Conservation (phyloP, 148 eudicot species). For the Dianthus caryophyllus region DNA sequence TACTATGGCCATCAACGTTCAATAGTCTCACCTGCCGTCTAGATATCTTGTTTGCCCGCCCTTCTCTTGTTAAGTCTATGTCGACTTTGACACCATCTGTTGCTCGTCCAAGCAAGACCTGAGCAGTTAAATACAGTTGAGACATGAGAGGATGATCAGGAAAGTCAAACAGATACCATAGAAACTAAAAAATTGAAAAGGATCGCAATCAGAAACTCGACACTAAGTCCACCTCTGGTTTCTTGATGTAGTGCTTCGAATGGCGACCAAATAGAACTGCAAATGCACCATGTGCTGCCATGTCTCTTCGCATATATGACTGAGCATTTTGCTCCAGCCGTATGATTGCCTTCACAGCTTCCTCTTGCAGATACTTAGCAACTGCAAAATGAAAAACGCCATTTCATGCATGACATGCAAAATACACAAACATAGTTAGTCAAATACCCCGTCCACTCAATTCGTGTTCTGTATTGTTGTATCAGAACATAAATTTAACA, state of each 20-base stretch:
- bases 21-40: constrained; percentile 66
- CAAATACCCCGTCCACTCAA: background rate
- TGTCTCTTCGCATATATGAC: constrained; percentile 48
- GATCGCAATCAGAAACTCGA: background rate
- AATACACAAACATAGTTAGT: background rate
- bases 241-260: constrained; percentile 53
- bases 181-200: background rate
- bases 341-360: constrained; percentile 44
- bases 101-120: constrained; percentile 85
- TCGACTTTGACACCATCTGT: constrained; percentile 70
- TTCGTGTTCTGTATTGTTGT: too few relatives aligned
- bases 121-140: constrained; percentile 19
- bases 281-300: constrained; percentile 56
- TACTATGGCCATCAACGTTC: background rate
- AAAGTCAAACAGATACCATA: background rate
- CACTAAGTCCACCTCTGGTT: constrained; percentile 48
- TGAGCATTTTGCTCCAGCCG: constrained; percentile 56
- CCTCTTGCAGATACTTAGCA: constrained; percentile 44
- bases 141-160: background rate
- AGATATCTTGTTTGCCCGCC: constrained; percentile 76
- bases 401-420: background rate
- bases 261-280: constrained; percentile 54
- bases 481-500: too few relatives aligned
- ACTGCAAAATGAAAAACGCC: constrained; percentile 34
- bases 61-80: constrained; percentile 78